These are phyloP conservation scores for Melaleuca alternifolia DNA, from an alignment of 345 rosid genomes.

Conservation along the genomic window DNA sequence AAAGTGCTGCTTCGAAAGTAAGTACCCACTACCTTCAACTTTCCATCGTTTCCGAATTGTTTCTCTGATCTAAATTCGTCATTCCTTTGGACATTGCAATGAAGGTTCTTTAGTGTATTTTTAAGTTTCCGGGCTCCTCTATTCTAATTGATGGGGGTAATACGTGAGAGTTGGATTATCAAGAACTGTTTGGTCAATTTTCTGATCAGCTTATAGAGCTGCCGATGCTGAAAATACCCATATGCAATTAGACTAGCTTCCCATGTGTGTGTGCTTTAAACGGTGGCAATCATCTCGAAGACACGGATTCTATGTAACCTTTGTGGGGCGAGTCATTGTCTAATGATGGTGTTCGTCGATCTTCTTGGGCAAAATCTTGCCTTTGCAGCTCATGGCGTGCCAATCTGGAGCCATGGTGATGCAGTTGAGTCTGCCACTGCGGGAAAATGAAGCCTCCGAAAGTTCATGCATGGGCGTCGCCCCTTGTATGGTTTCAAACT, in stretches of 20 bases:
- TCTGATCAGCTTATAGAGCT: not conserved
- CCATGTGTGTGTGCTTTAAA: not conserved
- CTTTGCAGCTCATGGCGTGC: conserved; percentile 38
- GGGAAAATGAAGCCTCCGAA: conserved; percentile 20
- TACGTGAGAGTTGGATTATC: not conserved
- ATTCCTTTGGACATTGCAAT: not conserved
- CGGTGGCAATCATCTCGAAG: not conserved
- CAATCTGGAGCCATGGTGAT: conserved; percentile 21
- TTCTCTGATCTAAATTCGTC: not conserved
- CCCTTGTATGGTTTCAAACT: conserved; percentile 12
- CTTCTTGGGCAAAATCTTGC: not conserved
- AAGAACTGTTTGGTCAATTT: not conserved
- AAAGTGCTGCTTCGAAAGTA: not conserved
- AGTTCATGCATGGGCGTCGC: conserved; percentile 17
- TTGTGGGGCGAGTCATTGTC: not conserved
- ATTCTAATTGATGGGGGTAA: not conserved
- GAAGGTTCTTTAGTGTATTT: not conserved
- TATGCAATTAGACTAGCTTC: not conserved
- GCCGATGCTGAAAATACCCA: not conserved
- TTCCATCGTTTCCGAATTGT: not conserved
- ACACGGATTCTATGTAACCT: not conserved
- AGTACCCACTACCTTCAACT: not conserved
- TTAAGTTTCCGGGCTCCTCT: not conserved
- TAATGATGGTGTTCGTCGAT: not conserved
- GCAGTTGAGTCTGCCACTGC: conserved; percentile 14